phyloP scores from a whole-genome alignment of 768 basidiomycete genomes.

The Russula sp. region DNA sequence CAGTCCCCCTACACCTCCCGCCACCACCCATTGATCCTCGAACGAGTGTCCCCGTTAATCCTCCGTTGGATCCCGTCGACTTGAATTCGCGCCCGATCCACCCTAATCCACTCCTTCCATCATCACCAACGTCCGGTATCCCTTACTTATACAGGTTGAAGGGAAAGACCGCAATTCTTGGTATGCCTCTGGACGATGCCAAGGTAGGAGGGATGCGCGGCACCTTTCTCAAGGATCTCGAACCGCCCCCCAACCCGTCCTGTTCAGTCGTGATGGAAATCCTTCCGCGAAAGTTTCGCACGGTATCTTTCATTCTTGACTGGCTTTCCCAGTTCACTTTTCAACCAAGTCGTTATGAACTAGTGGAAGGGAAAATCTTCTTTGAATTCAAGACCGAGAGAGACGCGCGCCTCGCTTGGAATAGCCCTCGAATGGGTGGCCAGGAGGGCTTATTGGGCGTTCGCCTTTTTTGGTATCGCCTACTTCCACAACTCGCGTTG shows the following conservation, averaged over 20 bases:
- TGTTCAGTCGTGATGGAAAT: constrained; percentile 52
- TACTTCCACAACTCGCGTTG: not conserved
- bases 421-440: constrained; percentile 39
- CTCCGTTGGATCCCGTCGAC: not conserved
- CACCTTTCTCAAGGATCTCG: constrained; percentile 4
- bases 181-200: constrained; percentile 6
- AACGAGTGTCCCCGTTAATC: not conserved
- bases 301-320: constrained; percentile 33
- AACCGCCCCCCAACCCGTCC: constrained; percentile 35
- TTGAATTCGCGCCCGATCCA: not conserved
- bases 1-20: not conserved
- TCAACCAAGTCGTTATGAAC: constrained; percentile 14
- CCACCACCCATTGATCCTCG: not conserved
- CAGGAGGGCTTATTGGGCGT: constrained; percentile 32
- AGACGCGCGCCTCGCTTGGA: constrained; percentile 42
- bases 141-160: not conserved
- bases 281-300: constrained; percentile 43
- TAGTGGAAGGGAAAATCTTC: constrained; percentile 38
- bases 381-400: constrained; percentile 43
- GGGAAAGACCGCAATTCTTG: constrained; percentile 2
- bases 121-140: not conserved
- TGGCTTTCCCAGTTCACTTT: constrained; percentile 34
- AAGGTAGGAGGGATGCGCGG: constrained; percentile 8
- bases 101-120: not conserved
- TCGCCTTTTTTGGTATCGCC: constrained; percentile 20